Conservation (phyloP, 352 stramenopile species). For the Globisporangium irregulare region DNA sequence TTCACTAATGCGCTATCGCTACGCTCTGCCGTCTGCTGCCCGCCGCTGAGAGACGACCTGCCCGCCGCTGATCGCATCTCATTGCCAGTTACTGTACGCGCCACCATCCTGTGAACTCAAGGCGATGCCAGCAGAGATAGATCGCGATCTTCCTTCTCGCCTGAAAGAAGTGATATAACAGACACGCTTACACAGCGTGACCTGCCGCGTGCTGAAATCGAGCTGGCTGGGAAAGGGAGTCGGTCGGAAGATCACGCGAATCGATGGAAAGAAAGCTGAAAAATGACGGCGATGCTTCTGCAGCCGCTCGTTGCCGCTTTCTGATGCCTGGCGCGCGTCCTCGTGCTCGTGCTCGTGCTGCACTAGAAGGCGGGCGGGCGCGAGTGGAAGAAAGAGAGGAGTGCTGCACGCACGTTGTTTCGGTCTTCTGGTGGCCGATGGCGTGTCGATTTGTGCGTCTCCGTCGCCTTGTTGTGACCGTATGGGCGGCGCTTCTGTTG, state of each 20-base stretch:
- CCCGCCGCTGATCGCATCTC: neutral
- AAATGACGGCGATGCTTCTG: neutral
- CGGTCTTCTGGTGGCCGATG: neutral
- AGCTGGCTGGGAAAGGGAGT: neutral
- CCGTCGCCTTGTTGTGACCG: neutral
- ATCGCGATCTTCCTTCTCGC: neutral
- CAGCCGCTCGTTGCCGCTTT: neutral
- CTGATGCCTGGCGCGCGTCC: neutral
- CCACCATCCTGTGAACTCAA: conserved; percentile 19
- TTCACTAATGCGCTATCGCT: neutral
- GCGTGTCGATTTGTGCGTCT: neutral
- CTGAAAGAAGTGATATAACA: neutral
- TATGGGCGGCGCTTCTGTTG: neutral
- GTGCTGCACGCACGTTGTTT: neutral
- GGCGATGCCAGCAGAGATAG: neutral
- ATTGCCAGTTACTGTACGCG: conserved; percentile 1
- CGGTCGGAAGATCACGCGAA: neutral
- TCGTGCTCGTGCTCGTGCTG: no score
- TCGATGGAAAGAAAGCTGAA: neutral
- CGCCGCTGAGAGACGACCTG: neutral
- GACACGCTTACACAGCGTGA: neutral
- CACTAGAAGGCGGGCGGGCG: neutral
- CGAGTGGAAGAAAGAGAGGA: neutral
- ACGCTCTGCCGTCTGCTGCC: conserved; percentile 8
- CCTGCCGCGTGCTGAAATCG: neutral